phyloP scores from a whole-genome alignment of 2,329 filamentous ascomycete genomes.

The Tolypocladium nubicola region DNA sequence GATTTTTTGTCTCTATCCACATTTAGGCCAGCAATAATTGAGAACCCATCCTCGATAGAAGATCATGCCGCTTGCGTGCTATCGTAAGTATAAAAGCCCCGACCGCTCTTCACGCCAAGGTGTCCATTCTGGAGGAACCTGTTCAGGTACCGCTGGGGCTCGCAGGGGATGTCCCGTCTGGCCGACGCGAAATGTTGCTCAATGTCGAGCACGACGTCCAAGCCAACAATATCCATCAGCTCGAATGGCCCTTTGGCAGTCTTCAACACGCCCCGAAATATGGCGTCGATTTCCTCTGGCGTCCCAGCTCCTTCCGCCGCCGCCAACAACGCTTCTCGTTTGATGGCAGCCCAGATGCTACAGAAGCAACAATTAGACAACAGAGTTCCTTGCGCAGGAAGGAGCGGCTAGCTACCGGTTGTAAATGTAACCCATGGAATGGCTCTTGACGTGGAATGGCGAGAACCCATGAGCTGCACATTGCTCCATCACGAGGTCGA shows the following conservation, averaged over 20 bases:
- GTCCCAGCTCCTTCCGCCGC: conserved; percentile 18
- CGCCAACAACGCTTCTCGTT: conserved; percentile 18
- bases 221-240: conserved; percentile 19
- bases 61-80: background rate
- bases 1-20: background rate
- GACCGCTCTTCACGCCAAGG: conserved; percentile 17
- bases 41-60: background rate
- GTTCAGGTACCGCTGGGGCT: conserved; percentile 14
- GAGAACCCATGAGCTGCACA: conserved; percentile 17
- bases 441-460: conserved; percentile 17
- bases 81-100: conserved; percentile 13
- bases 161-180: conserved; percentile 10
- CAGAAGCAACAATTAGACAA: background rate
- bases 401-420: conserved; percentile 10
- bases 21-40: too few relatives aligned
- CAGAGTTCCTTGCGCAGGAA: background rate
- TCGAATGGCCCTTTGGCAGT: conserved; percentile 20
- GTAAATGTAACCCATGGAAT: conserved; percentile 21
- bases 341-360: conserved; percentile 22
- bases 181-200: conserved; percentile 19
- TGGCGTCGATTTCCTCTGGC: conserved; percentile 18
- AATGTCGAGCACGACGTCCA: conserved; percentile 20
- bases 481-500: conserved; percentile 13
- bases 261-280: conserved; percentile 18
- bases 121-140: conserved; percentile 12